phyloP scores from a whole-genome alignment of 805 yeast species.

The Candida loeiensis region DNA sequence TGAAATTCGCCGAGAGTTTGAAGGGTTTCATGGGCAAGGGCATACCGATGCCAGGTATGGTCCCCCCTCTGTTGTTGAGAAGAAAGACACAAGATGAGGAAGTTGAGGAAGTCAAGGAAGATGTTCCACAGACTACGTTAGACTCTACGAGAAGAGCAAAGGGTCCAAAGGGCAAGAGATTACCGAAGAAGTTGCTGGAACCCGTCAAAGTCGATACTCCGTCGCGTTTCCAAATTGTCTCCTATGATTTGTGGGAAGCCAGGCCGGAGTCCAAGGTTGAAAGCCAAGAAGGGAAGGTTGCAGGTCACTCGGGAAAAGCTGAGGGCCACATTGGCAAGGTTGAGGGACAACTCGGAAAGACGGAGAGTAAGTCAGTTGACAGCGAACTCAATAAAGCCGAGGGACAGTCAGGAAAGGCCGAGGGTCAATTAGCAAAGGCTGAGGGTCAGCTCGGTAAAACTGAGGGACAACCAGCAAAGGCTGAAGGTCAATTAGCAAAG shows the following conservation, averaged over 20 bases:
- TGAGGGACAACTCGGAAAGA: conserved; percentile 1
- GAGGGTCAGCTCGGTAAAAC: conserved; percentile 1
- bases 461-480: not conserved
- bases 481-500: conserved; percentile 1
- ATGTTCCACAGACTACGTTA: too few species aligned
- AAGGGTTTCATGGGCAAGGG: conserved; percentile 56
- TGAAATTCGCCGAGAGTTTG: conserved; percentile 55
- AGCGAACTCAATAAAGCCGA: too few species aligned
- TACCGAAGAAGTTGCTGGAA: conserved; percentile 55
- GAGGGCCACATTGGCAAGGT: not conserved
- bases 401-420: not conserved
- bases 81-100: conserved; percentile 12
- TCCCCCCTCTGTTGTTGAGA: conserved; percentile 33
- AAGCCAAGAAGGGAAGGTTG: not conserved
- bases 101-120: too few species aligned
- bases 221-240: conserved; percentile 29
- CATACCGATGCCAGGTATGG: conserved; percentile 52
- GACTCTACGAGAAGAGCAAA: conserved; percentile 57
- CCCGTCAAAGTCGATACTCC: conserved; percentile 34
- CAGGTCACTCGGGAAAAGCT: not conserved
- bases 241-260: conserved; percentile 38
- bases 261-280: too few species aligned
- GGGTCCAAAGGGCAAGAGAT: conserved; percentile 72
- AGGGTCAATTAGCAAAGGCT: not conserved
- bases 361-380: not conserved